Base-by-base conservation (phyloP, 768 basidiomycete species). In the Termitomyces sp. region DNA sequence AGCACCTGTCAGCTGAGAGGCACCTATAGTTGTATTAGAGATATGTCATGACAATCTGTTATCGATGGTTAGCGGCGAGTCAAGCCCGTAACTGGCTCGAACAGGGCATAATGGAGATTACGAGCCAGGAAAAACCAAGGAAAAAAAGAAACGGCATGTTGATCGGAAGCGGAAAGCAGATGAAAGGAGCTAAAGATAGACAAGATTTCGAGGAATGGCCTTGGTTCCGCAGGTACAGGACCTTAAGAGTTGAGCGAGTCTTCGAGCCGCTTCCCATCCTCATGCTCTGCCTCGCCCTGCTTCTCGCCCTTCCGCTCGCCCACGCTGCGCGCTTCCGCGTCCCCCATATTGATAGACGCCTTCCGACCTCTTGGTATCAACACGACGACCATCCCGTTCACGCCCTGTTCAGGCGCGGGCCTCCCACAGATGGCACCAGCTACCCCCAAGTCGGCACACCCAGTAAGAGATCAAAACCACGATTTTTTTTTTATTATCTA, bases 361-460 rank as follows among this genome's bases (percentile, higher is more conserved):
- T 80, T 13, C 75, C 78, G 29, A 64, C 59, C 18, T 55, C 67
- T 7, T 92, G 90, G 90, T 83, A 80, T 65, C 91, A 90, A 52
- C 65, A 71, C 44, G 66, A 75, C 16, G 79, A 78, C 61, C 88
- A 91, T 64, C 82, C 82, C 4, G 82, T 77, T 9, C 76, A 87
- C 66, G 54, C 63, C 46, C 75, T 93, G 49, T 92, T 92, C 72
- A 78, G 74, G 64, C 85, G 89, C 53, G 57, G 24, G 14, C 78
- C 67, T 0, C 62, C 69, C 12, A 67, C 69, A 12, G 85, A 87
- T 59, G 85, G 80, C 31, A 65, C 66, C 5, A 58, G 57, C 56
- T 88, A 85, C 63, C 68, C 85, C 31, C 62, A 72, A 37, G 78
- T 89, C 37, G 89, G 90, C 57, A 79, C 86, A 12, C 72, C 78